A percentile compares a stretch with the other conserved stretches of the same genome.
These are phyloP conservation scores for Knufia petricola DNA, from an alignment of 2,329 filamentous ascomycete species.

Conservation along the genomic window DNA sequence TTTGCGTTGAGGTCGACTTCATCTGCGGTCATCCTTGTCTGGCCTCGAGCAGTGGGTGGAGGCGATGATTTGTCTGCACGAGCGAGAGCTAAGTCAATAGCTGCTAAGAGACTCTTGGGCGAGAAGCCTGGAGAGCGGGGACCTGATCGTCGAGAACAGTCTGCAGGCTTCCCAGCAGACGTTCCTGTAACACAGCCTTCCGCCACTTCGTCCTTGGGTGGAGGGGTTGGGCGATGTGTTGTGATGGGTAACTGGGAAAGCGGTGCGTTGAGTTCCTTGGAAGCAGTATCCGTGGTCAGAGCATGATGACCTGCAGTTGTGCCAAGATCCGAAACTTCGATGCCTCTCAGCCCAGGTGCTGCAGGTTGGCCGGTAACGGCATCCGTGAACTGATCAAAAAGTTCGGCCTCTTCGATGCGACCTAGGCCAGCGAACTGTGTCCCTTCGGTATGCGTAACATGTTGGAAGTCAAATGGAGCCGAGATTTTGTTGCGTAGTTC, in stretches of 20 bases:
- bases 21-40: constrained; percentile 10
- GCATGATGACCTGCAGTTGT: not conserved
- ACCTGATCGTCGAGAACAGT: not conserved
- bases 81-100: not conserved
- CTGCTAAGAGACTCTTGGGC: not conserved
- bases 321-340: constrained; percentile 22
- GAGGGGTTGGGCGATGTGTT: constrained; percentile 23
- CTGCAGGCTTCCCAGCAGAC: not conserved
- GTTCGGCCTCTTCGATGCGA: constrained; percentile 41
- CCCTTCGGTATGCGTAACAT: constrained; percentile 51
- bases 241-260: constrained; percentile 26
- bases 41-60: not conserved
- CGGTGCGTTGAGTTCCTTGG: constrained; percentile 11
- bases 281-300: not conserved
- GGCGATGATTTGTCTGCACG: constrained; percentile 11
- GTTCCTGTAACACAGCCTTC: not conserved
- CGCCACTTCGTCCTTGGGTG: constrained; percentile 12
- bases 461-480: constrained; percentile 55
- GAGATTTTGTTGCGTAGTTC: constrained; percentile 38
- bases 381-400: constrained; percentile 45
- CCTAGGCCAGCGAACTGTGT: constrained; percentile 45
- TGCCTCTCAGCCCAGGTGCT: constrained; percentile 41
- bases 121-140: not conserved
- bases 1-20: constrained; percentile 12
- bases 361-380: constrained; percentile 45